Evolutionary conservation across 345 rosid species (phyloP).

Genomic region (Rhizophora mangle): DNA sequence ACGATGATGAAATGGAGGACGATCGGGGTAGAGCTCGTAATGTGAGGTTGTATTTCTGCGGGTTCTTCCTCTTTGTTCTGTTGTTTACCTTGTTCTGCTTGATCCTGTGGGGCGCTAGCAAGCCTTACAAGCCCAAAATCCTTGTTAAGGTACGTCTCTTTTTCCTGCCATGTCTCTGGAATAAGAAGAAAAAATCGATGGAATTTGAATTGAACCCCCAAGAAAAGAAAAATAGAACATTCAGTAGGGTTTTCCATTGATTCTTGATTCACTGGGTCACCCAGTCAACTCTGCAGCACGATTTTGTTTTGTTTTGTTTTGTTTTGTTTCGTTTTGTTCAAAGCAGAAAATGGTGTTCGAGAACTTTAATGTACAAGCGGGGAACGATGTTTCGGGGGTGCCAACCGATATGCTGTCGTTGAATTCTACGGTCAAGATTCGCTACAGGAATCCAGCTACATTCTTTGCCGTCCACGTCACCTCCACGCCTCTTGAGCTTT

Average conservation of each 20-base stretch:
- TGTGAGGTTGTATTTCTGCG: constrained; percentile 54
- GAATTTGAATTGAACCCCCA: neutral
- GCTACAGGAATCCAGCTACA: constrained; percentile 72
- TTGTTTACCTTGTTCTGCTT: constrained; percentile 63
- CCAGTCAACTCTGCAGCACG: constrained; percentile 4
- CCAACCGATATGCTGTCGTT: constrained; percentile 90
- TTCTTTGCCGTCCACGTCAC: constrained; percentile 95
- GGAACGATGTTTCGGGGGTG: constrained; percentile 77
- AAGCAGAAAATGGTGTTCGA: constrained; percentile 77
- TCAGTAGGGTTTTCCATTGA: too few relatives aligned
- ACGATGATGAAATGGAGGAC: constrained; percentile 33
- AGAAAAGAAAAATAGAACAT: too few relatives aligned
- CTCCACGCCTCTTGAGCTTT: constrained; percentile 65
- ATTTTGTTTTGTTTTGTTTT: neutral
- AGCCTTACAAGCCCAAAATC: constrained; percentile 65
- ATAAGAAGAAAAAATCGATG: neutral
- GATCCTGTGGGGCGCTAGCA: constrained; percentile 84
- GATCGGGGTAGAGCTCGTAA: constrained; percentile 23
- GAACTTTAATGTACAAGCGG: constrained; percentile 78
- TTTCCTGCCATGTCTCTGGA: neutral
- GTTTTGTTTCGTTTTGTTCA: constrained; percentile 1
- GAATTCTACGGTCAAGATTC: constrained; percentile 86
- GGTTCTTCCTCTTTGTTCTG: constrained; percentile 49
- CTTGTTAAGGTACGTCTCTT: constrained; percentile 50
- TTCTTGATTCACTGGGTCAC: constrained; percentile 3